Percentiles rank a stretch among this genome's conserved stretches.
These are phyloP conservation scores for Chalciporus sp. DNA, from an alignment of 1,284 basidiomycete genomes.

Conservation along the genomic window DNA sequence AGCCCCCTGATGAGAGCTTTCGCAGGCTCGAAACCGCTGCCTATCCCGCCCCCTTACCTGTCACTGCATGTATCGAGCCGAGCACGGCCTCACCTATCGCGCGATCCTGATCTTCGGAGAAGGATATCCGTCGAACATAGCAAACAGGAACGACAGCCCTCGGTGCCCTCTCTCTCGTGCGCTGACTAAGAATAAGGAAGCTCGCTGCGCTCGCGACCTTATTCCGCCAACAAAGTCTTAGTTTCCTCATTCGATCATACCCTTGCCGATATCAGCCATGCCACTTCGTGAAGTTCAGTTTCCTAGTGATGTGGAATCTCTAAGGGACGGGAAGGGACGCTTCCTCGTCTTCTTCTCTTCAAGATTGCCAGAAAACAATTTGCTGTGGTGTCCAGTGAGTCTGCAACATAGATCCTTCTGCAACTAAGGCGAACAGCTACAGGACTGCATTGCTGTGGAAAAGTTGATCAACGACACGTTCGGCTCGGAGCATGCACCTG, in stretches of 20 bases:
- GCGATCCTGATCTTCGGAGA: too few relatives aligned
- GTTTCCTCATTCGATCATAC: neutral
- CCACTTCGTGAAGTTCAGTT: slow-evolving; percentile 33
- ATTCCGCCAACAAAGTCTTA: neutral
- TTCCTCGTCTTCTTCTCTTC: slow-evolving; percentile 73
- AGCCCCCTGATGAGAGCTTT: too few relatives aligned
- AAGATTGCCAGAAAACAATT: slow-evolving; percentile 44
- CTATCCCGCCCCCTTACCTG: too few relatives aligned
- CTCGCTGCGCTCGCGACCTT: too few relatives aligned
- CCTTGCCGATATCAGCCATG: slow-evolving; percentile 20
- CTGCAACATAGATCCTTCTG: neutral
- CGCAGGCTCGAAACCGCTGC: too few relatives aligned
- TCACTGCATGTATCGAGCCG: too few relatives aligned
- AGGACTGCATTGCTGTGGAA: slow-evolving; percentile 80
- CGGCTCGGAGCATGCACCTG: slow-evolving; percentile 50
- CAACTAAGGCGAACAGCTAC: slow-evolving; percentile 8
- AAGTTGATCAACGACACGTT: slow-evolving; percentile 60
- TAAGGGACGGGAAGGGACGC: slow-evolving; percentile 45
- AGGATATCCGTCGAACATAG: too few relatives aligned
- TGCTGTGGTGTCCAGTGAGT: slow-evolving; percentile 70
- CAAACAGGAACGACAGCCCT: too few relatives aligned
- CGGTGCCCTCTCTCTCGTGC: too few relatives aligned
- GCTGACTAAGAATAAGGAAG: too few relatives aligned
- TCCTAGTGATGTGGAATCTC: slow-evolving; percentile 33
- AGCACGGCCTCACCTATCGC: too few relatives aligned